A percentile compares a stretch with the other conserved stretches of the same genome.
These are phyloP conservation scores for Pilobolus umbonatus DNA, from an alignment of 192 early-diverging fungal species.

Conservation along the genomic window DNA sequence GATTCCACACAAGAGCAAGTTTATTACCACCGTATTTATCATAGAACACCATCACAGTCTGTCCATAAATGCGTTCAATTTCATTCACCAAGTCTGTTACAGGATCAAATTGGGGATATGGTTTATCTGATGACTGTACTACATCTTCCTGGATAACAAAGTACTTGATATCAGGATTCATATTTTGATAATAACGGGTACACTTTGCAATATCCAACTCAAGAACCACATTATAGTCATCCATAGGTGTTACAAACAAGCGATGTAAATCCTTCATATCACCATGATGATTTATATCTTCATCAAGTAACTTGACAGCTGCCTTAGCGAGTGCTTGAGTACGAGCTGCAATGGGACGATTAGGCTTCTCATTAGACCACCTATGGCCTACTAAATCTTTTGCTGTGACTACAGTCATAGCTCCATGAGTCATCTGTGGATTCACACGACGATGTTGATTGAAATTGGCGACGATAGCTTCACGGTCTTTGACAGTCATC, in stretches of 20 bases:
- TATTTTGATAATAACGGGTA: slow-evolving; percentile 56
- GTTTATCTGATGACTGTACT: slow-evolving; percentile 52
- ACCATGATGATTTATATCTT: no score
- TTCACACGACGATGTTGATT: slow-evolving; percentile 43
- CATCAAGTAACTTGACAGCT: slow-evolving; percentile 50
- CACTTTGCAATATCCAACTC: slow-evolving; percentile 55
- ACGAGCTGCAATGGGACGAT: slow-evolving; percentile 53
- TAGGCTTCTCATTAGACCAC: slow-evolving; percentile 57
- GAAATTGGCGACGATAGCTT: slow-evolving; percentile 51
- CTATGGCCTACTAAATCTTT: slow-evolving; percentile 52
- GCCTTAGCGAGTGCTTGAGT: slow-evolving; percentile 64
- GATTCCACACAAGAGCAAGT: slow-evolving; percentile 70
- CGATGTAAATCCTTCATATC: slow-evolving; percentile 42
- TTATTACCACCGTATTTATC: slow-evolving; percentile 69
- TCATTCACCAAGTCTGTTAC: slow-evolving; percentile 65
- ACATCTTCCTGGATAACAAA: slow-evolving; percentile 38
- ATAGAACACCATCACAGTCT: slow-evolving; percentile 66
- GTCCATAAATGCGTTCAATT: slow-evolving; percentile 56
- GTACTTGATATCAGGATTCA: slow-evolving; percentile 49
- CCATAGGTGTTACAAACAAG: slow-evolving; percentile 76
- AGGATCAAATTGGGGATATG: slow-evolving; percentile 73
- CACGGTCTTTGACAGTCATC: slow-evolving; percentile 41
- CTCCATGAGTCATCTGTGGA: slow-evolving; percentile 37
- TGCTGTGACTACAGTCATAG: slow-evolving; percentile 65
- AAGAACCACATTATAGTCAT: slow-evolving; percentile 75